Percentiles rank a stretch among this genome's conserved stretches.
Evolutionary conservation across 108 stramenopile species (phyloP).

Genomic region (Conticribra weissflogii): DNA sequence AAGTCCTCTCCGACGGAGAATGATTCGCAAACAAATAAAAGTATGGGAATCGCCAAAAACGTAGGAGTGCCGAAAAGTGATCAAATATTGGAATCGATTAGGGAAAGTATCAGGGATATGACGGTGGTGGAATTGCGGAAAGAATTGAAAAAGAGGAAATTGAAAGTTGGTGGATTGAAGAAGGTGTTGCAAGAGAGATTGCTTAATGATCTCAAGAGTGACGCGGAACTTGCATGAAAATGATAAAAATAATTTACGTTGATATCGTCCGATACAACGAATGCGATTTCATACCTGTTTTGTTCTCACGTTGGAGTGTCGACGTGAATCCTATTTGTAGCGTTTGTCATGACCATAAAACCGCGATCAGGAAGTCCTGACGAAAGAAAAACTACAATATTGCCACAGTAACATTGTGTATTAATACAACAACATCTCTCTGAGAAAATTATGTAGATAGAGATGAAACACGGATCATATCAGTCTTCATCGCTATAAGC

Average conservation of each 20-base stretch:
- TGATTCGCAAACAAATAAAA: not conserved
- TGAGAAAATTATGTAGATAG: too few species aligned
- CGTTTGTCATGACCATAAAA: too few species aligned
- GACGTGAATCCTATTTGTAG: too few species aligned
- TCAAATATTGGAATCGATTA: conserved; percentile 48
- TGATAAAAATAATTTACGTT: not conserved
- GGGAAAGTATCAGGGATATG: conserved; percentile 59
- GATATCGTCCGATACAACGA: not conserved
- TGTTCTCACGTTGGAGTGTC: too few species aligned
- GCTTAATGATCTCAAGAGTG: conserved; percentile 62
- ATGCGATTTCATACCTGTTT: not conserved
- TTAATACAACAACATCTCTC: too few species aligned
- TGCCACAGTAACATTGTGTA: too few species aligned
- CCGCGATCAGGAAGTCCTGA: too few species aligned
- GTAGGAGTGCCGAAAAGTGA: conserved; percentile 34
- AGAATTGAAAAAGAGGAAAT: conserved; percentile 57
- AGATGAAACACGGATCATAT: too few species aligned
- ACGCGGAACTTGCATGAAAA: conserved; percentile 29
- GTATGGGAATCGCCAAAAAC: not conserved
- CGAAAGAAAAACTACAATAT: too few species aligned
- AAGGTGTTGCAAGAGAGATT: conserved; percentile 62
- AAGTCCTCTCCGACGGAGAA: too few species aligned
- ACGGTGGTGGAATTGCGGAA: conserved; percentile 54
- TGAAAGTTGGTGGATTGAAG: conserved; percentile 64
- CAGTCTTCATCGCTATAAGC: too few species aligned